Evolutionary conservation across 2,329 filamentous ascomycete genomes (phyloP).

Genomic region (Penicillium sp.): DNA sequence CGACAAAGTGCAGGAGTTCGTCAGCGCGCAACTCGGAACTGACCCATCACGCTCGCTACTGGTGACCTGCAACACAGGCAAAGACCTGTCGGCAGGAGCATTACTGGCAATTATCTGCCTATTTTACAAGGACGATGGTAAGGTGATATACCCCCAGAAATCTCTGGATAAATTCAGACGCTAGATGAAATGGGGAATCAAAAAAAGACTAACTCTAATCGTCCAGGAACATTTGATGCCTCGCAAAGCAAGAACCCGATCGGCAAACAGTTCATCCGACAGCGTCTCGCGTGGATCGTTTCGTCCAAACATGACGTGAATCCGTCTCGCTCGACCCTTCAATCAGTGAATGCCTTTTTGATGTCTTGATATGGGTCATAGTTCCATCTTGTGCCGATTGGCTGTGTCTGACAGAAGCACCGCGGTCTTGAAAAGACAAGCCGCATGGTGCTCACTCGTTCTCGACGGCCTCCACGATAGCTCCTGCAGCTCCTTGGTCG

Average conservation of each 20-base stretch:
- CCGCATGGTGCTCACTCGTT: slow-evolving; percentile 35
- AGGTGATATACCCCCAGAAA: slow-evolving; percentile 6
- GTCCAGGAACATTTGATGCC: slow-evolving; percentile 32
- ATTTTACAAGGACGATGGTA: slow-evolving; percentile 65
- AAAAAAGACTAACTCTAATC: slow-evolving; percentile 10
- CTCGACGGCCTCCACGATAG: slow-evolving; percentile 48
- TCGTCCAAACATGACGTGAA: slow-evolving; percentile 75
- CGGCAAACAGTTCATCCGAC: slow-evolving; percentile 74
- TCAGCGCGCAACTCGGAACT: slow-evolving; percentile 35
- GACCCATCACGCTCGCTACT: slow-evolving; percentile 44
- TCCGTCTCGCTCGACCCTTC: slow-evolving; percentile 78
- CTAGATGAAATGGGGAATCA: slow-evolving; percentile 23
- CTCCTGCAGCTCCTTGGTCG: slow-evolving; percentile 50
- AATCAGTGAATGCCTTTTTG: slow-evolving; percentile 87
- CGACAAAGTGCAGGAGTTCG: slow-evolving; percentile 60
- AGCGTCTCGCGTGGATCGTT: slow-evolving; percentile 78
- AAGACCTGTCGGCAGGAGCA: slow-evolving; percentile 75
- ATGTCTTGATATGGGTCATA: slow-evolving; percentile 53
- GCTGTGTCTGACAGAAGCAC: slow-evolving; percentile 1
- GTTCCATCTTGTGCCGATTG: slow-evolving; percentile 4
- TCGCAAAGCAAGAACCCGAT: slow-evolving; percentile 41
- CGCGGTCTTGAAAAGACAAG: neutral
- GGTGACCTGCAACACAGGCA: slow-evolving; percentile 72
- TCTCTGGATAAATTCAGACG: slow-evolving; percentile 13
- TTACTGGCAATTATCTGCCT: slow-evolving; percentile 74